A percentile compares a stretch with the other conserved stretches of the same genome.
These are phyloP conservation scores for Colletotrichum sp. DNA, from an alignment of 2,329 filamentous ascomycete species.

Conservation along the genomic window DNA sequence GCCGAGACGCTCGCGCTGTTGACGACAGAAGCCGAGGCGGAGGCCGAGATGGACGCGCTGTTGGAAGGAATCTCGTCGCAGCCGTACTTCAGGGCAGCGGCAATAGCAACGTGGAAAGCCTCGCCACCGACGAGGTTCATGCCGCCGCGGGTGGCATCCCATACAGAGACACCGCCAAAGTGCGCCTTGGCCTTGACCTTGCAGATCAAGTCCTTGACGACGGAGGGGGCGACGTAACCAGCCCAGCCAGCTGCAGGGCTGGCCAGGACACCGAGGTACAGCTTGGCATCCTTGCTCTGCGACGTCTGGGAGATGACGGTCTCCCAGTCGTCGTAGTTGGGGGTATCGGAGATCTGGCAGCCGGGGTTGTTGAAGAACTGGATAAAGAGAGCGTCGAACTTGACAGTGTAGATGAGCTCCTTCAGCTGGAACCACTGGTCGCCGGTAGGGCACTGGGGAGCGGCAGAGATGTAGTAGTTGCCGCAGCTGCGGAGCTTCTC, in stretches of 20 bases:
- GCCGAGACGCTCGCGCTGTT: slow-evolving; percentile 8
- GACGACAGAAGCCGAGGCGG: slow-evolving; percentile 8
- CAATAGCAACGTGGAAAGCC: slow-evolving; percentile 39
- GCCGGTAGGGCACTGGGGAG: slow-evolving; percentile 47
- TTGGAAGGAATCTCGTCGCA: slow-evolving; percentile 33
- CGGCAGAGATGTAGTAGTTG: slow-evolving; percentile 42
- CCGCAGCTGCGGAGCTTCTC: slow-evolving; percentile 35
- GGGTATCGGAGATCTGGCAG: slow-evolving; percentile 36
- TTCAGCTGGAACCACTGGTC: slow-evolving; percentile 34
- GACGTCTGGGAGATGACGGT: slow-evolving; percentile 34
- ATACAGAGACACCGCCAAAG: slow-evolving; percentile 53
- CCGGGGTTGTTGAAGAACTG: slow-evolving; percentile 55
- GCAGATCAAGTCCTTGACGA: slow-evolving; percentile 43
- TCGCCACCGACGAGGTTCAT: slow-evolving; percentile 36
- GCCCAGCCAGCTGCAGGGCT: slow-evolving; percentile 28
- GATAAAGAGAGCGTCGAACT: slow-evolving; percentile 49
- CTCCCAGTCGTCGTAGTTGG: slow-evolving; percentile 49
- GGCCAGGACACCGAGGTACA: slow-evolving; percentile 50
- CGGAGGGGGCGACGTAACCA: slow-evolving; percentile 38
- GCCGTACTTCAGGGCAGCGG: slow-evolving; percentile 41
- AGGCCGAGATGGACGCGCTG: slow-evolving; percentile 23
- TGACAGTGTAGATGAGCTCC: slow-evolving; percentile 41
- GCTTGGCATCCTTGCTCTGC: slow-evolving; percentile 44
- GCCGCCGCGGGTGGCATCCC: slow-evolving; percentile 44
- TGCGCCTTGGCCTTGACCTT: slow-evolving; percentile 36